Evolutionary conservation across 129 eudicot species (phyloP).

Genomic region (Arctium lappa): DNA sequence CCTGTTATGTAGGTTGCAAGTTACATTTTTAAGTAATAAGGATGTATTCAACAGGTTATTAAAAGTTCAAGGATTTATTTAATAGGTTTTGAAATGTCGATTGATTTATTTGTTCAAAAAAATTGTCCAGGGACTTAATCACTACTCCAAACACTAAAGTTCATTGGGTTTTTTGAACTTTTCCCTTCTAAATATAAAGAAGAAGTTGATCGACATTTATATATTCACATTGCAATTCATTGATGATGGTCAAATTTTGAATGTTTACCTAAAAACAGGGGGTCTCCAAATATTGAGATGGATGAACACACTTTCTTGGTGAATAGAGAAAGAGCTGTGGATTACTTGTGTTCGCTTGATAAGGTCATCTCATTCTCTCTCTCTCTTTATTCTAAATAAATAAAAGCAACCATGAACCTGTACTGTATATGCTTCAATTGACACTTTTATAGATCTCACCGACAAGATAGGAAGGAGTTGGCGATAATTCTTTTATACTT

Average conservation of each 20-base stretch:
- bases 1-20: no score
- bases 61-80: no score
- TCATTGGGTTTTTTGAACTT: no score
- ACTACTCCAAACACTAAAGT: no score
- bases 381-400: neutral
- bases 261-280: slow-evolving; percentile 33
- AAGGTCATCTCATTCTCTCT: slow-evolving; percentile 31
- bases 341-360: slow-evolving; percentile 67
- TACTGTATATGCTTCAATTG: neutral
- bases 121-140: no score
- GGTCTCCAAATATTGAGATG: slow-evolving; percentile 77
- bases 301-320: slow-evolving; percentile 71
- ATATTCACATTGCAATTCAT: neutral
- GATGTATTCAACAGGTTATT: no score
- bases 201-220: no score
- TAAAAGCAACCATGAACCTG: no score
- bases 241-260: neutral
- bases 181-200: no score
- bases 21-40: no score
- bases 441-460: neutral
- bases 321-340: slow-evolving; percentile 74
- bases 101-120: no score
- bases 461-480: neutral
- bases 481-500: neutral
- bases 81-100: no score